Evolutionary conservation across 2,329 filamentous ascomycete genomes (phyloP), one percentile per base, ranked within the genome.

Genomic region (Aphanocladium album): DNA sequence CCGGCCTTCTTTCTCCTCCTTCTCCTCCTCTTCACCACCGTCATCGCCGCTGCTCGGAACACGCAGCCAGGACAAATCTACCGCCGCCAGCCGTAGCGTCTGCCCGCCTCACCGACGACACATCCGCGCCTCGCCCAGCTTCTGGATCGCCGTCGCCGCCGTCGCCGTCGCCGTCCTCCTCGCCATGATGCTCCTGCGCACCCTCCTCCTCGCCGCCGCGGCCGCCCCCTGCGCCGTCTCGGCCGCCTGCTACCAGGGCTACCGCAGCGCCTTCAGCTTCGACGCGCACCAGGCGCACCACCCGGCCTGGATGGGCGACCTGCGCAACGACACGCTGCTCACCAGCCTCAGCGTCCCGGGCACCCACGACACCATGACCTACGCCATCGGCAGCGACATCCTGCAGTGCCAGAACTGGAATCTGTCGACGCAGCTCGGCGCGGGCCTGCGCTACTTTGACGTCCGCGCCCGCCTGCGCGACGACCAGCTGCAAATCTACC

Each of bases 281-380:
- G 72, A 77, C 63, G 64, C 71, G 19, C 66, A 67, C 50, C 51
- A 63, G n/a, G 63, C 66, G 25, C 59, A 68, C 39, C 64, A 71
- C 30, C 64, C 70, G 17, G 52, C 61, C 45, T 79, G 77, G 77
- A 78, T 78, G 76, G 65, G 67, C 25, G 54, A 55, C 7, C 66
- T 81, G 12, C 76, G 77, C 30, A 76, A 81, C 67, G 63, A 69
- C 27, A 69, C 72, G 39, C 71, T 69, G 50, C 68, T 83, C 37
- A 73, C 77, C 35, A 73, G 69, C 55, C 72, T 83, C 46, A 80
- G 79, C 50, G 76, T 83, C 61, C 80, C 80, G 0, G 80, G 80
- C 33, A 82, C 80, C 1, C 80, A 83, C 70, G 80, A 83, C 67
- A 81, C 80, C 25, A 77, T 83, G 76, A 82, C 80, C 19, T 79